phyloP scores from a whole-genome alignment of 2,329 filamentous ascomycete species.

The Pseudocercospora crystallina region DNA sequence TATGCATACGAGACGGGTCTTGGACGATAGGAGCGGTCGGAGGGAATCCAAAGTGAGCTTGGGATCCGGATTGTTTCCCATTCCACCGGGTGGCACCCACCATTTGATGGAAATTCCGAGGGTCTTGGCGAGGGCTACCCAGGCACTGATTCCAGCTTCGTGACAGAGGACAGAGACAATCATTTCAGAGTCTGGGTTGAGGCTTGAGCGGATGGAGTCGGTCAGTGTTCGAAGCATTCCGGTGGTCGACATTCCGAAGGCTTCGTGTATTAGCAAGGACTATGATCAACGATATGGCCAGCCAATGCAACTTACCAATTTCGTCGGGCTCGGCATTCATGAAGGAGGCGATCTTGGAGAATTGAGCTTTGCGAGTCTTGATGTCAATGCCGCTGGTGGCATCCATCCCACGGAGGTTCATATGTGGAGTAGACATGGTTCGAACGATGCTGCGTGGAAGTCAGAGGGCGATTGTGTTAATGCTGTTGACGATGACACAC shows the following conservation, averaged over 20 bases:
- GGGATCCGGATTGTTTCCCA: conserved; percentile 2
- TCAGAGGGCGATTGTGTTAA: not conserved
- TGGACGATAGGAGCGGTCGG: conserved; percentile 5
- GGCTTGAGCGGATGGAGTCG: conserved; percentile 2
- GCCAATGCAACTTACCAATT: conserved; percentile 6
- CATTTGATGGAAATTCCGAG: conserved; percentile 8
- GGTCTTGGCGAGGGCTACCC: conserved; percentile 2
- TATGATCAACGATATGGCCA: too few species aligned
- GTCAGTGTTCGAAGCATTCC: conserved; percentile 4
- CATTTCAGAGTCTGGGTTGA: conserved; percentile 7
- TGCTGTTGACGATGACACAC: not conserved
- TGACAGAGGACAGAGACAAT: conserved; percentile 6
- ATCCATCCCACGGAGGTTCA: conserved; percentile 5
- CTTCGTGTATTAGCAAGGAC: too few species aligned
- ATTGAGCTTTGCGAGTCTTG: not conserved
- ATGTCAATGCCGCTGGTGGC: conserved; percentile 6
- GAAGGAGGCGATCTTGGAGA: conserved; percentile 1
- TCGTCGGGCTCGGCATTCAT: conserved; percentile 6
- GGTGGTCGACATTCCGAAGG: conserved; percentile 5
- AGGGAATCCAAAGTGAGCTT: conserved; percentile 6
- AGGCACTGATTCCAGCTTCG: conserved; percentile 5
- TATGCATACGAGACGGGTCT: conserved; percentile 7
- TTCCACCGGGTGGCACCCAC: conserved; percentile 4
- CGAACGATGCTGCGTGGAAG: not conserved
- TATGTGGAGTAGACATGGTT: conserved; percentile 6